Conservation (phyloP, 306 rosid genomes). For the Vicia villosa region DNA sequence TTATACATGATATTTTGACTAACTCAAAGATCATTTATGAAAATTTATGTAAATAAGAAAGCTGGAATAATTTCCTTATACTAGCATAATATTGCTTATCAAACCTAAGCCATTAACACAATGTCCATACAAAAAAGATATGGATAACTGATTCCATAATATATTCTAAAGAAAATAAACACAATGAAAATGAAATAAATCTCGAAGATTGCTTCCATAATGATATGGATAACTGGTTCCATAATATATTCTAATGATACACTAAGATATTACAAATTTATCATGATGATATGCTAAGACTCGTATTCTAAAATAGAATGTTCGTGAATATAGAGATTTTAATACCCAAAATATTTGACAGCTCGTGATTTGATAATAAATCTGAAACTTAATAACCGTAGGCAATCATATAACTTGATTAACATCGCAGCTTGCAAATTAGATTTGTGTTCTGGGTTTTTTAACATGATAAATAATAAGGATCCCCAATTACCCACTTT, state of each 20-base stretch:
- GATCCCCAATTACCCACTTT: neutral
- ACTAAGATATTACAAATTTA: constrained; percentile 8
- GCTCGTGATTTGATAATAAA: constrained; percentile 9
- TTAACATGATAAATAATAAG: neutral
- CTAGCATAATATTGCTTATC: neutral
- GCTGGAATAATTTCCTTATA: constrained; percentile 30
- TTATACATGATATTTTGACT: constrained; percentile 1
- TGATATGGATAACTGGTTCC: neutral
- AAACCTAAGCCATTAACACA: neutral
- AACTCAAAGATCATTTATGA: neutral
- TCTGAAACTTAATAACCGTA: constrained; percentile 11
- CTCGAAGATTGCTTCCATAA: constrained; percentile 2
- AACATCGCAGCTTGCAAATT: constrained; percentile 21
- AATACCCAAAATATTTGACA: constrained; percentile 23
- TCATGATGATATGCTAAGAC: constrained; percentile 4
- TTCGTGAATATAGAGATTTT: neutral
- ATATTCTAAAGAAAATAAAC: no score
- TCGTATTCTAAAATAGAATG: constrained; percentile 11
- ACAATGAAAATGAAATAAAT: constrained; percentile 1
- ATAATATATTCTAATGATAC: constrained; percentile 13
- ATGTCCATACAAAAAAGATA: no score
- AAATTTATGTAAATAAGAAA: constrained; percentile 2
- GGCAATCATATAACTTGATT: constrained; percentile 4
- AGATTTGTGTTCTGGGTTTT: constrained; percentile 4
- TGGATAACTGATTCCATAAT: no score